Evolutionary conservation across 139 green algal genomes (phyloP), one percentile per base, ranked within the genome.

Genomic region (Auxenochlorella pyrenoidosa): DNA sequence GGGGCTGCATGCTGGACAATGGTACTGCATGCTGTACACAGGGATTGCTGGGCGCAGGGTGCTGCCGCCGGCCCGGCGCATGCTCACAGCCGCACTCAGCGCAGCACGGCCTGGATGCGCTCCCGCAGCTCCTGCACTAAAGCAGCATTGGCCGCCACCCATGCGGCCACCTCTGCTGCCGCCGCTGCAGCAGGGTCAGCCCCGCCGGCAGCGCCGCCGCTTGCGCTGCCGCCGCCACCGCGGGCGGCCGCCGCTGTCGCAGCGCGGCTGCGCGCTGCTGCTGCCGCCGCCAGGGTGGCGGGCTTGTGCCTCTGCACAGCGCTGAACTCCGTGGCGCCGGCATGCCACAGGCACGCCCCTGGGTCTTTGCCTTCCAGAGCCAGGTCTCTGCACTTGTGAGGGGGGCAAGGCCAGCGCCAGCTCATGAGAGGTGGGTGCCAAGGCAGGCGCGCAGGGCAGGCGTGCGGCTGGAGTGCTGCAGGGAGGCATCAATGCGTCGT

Each of bases 111-210:
- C 12, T 59, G 43, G 30, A 85, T 60, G 63, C 80, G 80, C 63
- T 38, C 59, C 43, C 28, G 38, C 80, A 85, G 80, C 40, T 58
- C 26, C 28, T 19, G 40, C 10, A 76, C 32, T 26, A 85, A 28
- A 0, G 16, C 63, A 0, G 40, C 26, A 12, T 85, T 85, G 38
- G 51, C 63, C 5, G 40, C 63, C 5, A 40, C 80, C 80, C 80
- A 85, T 1, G 60, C 63, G 38, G 82, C 82, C 82, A 68, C 66
- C n/a, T 44, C 82, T 28, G 66, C 82, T 43, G 81, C 81, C 18
- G n/a, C n/a, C 32, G n/a, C 60, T 0, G 60, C 40, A 13, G 34
- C 75, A 8, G 43, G 41, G 1, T 32, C 75, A 44, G 21, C 75
- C 12, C 1, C 54, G 18, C 54, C 18, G 5, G 34, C n/a, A 18